Conservation (phyloP, 306 rosid species). For the Trifolium pratense region DNA sequence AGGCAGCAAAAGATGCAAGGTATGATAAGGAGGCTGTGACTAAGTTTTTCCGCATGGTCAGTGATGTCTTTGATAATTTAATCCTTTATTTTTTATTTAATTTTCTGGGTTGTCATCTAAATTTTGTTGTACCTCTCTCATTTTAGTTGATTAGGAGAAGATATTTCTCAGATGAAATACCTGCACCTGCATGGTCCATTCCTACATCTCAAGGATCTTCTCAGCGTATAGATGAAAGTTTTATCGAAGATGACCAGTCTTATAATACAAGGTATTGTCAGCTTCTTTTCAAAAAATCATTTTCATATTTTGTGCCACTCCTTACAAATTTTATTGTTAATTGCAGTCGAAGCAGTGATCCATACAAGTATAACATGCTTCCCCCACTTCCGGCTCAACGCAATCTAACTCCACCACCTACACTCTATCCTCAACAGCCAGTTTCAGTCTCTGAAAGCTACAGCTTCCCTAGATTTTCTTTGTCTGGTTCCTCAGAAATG, state of each 20-base stretch:
- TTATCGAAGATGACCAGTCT: conserved; percentile 65
- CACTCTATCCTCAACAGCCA: conserved; percentile 97
- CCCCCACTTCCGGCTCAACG: conserved; percentile 98
- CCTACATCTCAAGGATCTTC: conserved; percentile 63
- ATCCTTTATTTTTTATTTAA: conserved; percentile 1
- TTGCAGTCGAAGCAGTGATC: conserved; percentile 61
- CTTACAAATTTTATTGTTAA: conserved; percentile 31
- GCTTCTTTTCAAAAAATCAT: conserved; percentile 15
- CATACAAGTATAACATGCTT: conserved; percentile 75
- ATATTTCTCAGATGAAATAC: conserved; percentile 84
- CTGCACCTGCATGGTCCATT: conserved; percentile 73
- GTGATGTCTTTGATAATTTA: conserved; percentile 42
- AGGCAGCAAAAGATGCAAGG: conserved; percentile 98
- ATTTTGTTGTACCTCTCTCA: conserved; percentile 37
- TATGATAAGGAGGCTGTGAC: conserved; percentile 91
- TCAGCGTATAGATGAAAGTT: conserved; percentile 74
- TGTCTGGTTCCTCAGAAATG: conserved; percentile 65
- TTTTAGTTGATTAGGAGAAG: conserved; percentile 91
- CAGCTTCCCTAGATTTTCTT: conserved; percentile 74
- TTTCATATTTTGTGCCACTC: conserved; percentile 28
- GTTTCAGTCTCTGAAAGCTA: conserved; percentile 75
- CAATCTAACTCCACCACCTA: conserved; percentile 93
- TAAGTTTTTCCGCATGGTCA: conserved; percentile 86
- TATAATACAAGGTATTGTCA: conserved; percentile 64
- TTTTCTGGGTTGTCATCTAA: conserved; percentile 37